Conservation (phyloP, 2,329 filamentous ascomycete species). For the Diaporthe amygdali region DNA sequence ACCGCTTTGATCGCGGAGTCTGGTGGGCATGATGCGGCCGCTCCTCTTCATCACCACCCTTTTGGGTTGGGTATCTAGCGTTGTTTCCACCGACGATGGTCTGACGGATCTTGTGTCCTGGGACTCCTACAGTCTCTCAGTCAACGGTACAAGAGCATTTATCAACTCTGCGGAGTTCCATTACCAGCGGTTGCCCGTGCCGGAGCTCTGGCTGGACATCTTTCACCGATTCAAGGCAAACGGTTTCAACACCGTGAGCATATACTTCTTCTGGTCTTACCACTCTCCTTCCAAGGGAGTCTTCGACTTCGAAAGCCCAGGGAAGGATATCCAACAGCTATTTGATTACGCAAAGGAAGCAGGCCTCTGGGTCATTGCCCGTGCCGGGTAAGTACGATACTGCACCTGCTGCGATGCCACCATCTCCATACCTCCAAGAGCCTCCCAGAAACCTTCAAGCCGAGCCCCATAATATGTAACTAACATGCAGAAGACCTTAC, state of each 20-base stretch:
- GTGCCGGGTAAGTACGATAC: slow-evolving; percentile 51
- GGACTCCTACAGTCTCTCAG: slow-evolving; percentile 55
- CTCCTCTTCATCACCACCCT: slow-evolving; percentile 16
- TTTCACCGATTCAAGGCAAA: slow-evolving; percentile 59
- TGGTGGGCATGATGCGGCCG: slow-evolving; percentile 20
- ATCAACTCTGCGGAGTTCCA: slow-evolving; percentile 54
- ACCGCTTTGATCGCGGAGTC: not conserved
- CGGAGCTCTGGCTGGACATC: slow-evolving; percentile 58
- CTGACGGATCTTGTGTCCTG: slow-evolving; percentile 51
- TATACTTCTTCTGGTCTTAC: slow-evolving; percentile 58
- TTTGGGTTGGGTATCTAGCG: slow-evolving; percentile 27
- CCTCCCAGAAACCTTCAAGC: not conserved
- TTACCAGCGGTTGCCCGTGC: slow-evolving; percentile 57
- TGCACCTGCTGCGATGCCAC: slow-evolving; percentile 42
- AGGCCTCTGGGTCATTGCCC: slow-evolving; percentile 55
- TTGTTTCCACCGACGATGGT: slow-evolving; percentile 43
- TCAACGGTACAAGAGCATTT: slow-evolving; percentile 44
- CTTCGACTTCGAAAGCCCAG: slow-evolving; percentile 56
- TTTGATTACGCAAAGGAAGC: slow-evolving; percentile 57
- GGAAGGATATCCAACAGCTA: slow-evolving; percentile 54
- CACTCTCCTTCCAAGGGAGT: slow-evolving; percentile 48
- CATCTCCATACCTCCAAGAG: too few species aligned
- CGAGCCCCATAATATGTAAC: too few species aligned
- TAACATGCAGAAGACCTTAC: slow-evolving; percentile 15
- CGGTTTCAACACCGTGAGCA: slow-evolving; percentile 55